Evolutionary conservation across 2,329 filamentous ascomycete species (phyloP).

Genomic region (Arthroderma sp.): DNA sequence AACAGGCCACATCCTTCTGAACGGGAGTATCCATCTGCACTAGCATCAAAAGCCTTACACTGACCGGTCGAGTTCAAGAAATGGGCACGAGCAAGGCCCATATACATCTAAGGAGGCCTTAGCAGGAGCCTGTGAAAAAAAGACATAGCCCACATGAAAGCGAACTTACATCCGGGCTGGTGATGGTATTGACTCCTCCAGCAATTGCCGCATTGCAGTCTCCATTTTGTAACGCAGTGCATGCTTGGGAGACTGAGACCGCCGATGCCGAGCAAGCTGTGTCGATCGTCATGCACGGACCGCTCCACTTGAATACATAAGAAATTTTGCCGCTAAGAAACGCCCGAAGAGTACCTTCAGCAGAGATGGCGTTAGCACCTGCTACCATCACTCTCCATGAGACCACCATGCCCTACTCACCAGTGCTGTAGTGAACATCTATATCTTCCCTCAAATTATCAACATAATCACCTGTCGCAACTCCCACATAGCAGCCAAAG

Average conservation of each 20-base stretch:
- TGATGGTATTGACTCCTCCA: conserved; percentile 8
- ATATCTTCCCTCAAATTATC: not conserved
- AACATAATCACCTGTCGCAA: conserved; percentile 2
- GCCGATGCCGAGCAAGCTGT: conserved; percentile 18
- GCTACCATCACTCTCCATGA: no score
- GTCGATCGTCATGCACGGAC: conserved; percentile 17
- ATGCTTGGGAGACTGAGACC: conserved; percentile 18
- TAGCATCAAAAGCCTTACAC: conserved; percentile 70
- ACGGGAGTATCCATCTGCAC: conserved; percentile 70
- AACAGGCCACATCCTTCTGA: conserved; percentile 63
- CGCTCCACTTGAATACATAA: conserved; percentile 16
- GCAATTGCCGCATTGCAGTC: conserved; percentile 10
- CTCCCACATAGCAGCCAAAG: conserved; percentile 9
- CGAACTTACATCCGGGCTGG: not conserved
- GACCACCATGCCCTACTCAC: no score
- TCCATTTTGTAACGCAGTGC: conserved; percentile 11
- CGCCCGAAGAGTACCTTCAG: conserved; percentile 11
- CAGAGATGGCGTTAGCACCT: conserved; percentile 7
- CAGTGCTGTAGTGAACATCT: no score
- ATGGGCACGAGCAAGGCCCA: conserved; percentile 37
- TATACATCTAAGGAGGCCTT: not conserved
- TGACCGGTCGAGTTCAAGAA: conserved; percentile 57
- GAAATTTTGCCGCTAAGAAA: conserved; percentile 18
- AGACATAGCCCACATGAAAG: no score
- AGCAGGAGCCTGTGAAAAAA: no score